Percentiles rank a stretch among this genome's conserved stretches.
Evolutionary conservation across 306 rosid species (phyloP).

Genomic region (Styphnolobium japonicum): DNA sequence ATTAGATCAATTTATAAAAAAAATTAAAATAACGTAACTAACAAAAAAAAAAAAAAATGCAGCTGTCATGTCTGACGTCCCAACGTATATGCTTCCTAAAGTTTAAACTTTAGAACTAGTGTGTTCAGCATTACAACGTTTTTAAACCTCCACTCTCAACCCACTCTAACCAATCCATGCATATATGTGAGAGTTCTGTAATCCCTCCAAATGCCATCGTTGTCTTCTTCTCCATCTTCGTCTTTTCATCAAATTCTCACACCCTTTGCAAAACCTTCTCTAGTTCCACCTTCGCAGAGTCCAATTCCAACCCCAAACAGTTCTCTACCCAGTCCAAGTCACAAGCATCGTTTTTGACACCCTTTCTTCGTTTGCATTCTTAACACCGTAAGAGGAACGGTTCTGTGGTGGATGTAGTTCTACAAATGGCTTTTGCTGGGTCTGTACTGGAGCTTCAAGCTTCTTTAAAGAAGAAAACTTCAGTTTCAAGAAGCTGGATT

Average conservation of each 20-base stretch:
- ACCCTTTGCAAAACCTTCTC: background rate
- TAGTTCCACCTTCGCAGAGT: background rate
- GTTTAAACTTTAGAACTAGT: background rate
- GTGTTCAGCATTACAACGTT: background rate
- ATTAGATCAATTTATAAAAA: no score
- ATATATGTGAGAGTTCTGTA: background rate
- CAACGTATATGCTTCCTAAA: background rate
- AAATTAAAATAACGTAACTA: no score
- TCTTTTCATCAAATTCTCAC: background rate
- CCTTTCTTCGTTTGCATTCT: background rate
- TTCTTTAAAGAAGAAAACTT: conserved; percentile 51
- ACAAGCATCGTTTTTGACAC: background rate
- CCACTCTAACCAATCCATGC: conserved; percentile 21
- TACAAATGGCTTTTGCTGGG: conserved; percentile 7
- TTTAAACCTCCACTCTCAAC: background rate
- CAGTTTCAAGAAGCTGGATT: conserved; percentile 68
- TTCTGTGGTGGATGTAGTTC: background rate
- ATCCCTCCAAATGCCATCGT: conserved; percentile 26
- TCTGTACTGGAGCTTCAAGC: conserved; percentile 41
- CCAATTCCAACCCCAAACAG: background rate
- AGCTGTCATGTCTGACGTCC: no score
- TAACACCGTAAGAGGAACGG: no score
- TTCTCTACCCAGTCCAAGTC: background rate
- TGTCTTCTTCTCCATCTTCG: conserved; percentile 17
- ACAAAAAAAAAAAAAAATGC: no score